Conservation (phyloP, 2,329 filamentous ascomycete genomes). For the Hirsutella thompsonii region DNA sequence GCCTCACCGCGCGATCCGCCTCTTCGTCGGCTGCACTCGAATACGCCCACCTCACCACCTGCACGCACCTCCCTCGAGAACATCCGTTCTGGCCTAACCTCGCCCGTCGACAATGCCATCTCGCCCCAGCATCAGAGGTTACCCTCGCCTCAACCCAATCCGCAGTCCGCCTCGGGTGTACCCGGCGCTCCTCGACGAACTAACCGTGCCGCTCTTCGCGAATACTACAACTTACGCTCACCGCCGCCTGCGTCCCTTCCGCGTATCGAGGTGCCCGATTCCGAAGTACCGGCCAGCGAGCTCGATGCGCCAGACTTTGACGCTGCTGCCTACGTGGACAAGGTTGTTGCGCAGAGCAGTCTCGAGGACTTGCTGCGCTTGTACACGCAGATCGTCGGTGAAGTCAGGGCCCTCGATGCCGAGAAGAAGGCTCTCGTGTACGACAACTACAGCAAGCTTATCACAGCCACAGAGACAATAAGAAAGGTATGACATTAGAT, state of each 20-base stretch:
- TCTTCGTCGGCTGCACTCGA: slow-evolving; percentile 43
- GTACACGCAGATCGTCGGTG: slow-evolving; percentile 60
- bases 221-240: slow-evolving; percentile 75
- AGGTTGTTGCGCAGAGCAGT: slow-evolving; percentile 46
- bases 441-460: slow-evolving; percentile 95
- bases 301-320: slow-evolving; percentile 66
- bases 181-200: slow-evolving; percentile 23
- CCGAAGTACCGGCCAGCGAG: slow-evolving; percentile 52
- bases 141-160: background rate
- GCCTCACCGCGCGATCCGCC: slow-evolving; percentile 48
- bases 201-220: slow-evolving; percentile 77
- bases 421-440: slow-evolving; percentile 97
- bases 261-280: slow-evolving; percentile 31
- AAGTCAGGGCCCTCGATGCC: slow-evolving; percentile 82
- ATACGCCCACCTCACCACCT: slow-evolving; percentile 54
- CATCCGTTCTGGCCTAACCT: slow-evolving; percentile 45
- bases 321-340: slow-evolving; percentile 52
- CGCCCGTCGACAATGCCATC: slow-evolving; percentile 26
- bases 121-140: slow-evolving; percentile 11
- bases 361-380: slow-evolving; percentile 57
- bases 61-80: slow-evolving; percentile 61
- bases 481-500: slow-evolving; percentile 53
- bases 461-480: slow-evolving; percentile 93
- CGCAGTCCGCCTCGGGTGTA: background rate
- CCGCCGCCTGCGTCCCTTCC: slow-evolving; percentile 20